These are phyloP conservation scores for Claviceps pazoutovae DNA, from an alignment of 2,329 filamentous ascomycete genomes.

Conservation along the genomic window DNA sequence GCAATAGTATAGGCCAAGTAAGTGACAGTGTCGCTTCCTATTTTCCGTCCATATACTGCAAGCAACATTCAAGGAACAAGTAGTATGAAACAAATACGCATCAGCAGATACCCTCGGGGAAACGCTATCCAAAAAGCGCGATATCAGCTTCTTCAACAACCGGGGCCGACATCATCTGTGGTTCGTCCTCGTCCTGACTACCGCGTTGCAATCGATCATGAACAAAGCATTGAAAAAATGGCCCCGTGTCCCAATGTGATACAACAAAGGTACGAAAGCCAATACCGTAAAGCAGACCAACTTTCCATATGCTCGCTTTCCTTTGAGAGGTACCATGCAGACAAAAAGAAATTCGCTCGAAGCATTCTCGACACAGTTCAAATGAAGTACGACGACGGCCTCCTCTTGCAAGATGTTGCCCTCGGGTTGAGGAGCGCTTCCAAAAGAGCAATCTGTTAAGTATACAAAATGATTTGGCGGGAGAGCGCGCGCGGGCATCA, in stretches of 20 bases:
- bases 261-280: too few relatives aligned
- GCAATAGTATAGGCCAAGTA: too few relatives aligned
- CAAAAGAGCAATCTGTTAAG: too few relatives aligned
- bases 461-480: neutral
- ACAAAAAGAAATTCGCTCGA: neutral
- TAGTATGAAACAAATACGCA: neutral
- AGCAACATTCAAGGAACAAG: neutral
- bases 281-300: neutral
- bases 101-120: neutral
- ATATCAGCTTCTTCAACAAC: neutral
- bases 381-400: neutral
- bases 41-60: neutral
- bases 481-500: neutral
- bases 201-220: neutral
- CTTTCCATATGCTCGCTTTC: neutral
- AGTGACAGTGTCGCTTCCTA: neutral
- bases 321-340: slow-evolving; percentile 1
- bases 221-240: slow-evolving; percentile 3
- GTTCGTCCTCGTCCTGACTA: neutral
- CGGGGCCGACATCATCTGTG: neutral
- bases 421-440: too few relatives aligned
- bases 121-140: neutral
- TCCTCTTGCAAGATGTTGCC: neutral
- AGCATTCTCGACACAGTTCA: neutral
- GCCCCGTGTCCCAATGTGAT: neutral